A percentile compares a stretch with the other conserved stretches of the same genome.
These are phyloP conservation scores for Bipolaris cookei DNA, from an alignment of 2,329 filamentous ascomycete genomes.

Conservation along the genomic window DNA sequence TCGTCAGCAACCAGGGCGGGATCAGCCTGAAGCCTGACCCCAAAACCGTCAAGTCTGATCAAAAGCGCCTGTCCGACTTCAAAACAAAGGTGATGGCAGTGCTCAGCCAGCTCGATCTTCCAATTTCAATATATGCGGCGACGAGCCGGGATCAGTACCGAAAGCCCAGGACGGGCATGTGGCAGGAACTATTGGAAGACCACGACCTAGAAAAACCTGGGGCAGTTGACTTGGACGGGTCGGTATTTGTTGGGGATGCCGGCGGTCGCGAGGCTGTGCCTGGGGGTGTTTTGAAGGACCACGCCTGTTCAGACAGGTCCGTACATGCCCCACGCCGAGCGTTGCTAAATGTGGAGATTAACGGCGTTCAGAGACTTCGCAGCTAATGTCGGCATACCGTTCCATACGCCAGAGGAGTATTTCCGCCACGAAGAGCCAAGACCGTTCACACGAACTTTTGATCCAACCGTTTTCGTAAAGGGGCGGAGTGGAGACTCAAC, in stretches of 20 bases:
- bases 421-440: constrained; percentile 74
- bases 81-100: constrained; percentile 79
- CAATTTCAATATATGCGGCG: constrained; percentile 82
- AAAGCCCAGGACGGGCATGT: constrained; percentile 91
- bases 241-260: constrained; percentile 91
- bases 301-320: constrained; percentile 66
- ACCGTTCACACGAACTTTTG: constrained; percentile 73
- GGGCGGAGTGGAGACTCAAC: constrained; percentile 34
- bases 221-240: constrained; percentile 71
- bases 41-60: constrained; percentile 71
- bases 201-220: constrained; percentile 56
- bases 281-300: constrained; percentile 57
- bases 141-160: constrained; percentile 81
- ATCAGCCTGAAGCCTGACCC: constrained; percentile 75
- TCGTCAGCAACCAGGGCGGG: constrained; percentile 89
- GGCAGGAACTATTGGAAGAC: constrained; percentile 69
- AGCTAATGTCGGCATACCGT: constrained; percentile 79
- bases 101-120: constrained; percentile 74
- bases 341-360: constrained; percentile 20
- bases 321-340: constrained; percentile 21
- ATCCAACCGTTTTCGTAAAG: constrained; percentile 60
- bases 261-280: constrained; percentile 57
- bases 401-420: constrained; percentile 89
- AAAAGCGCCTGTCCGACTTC: constrained; percentile 76
- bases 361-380: constrained; percentile 70